These are phyloP conservation scores for Macrophomina tecta DNA, from an alignment of 2,329 filamentous ascomycete genomes.

Conservation along the genomic window DNA sequence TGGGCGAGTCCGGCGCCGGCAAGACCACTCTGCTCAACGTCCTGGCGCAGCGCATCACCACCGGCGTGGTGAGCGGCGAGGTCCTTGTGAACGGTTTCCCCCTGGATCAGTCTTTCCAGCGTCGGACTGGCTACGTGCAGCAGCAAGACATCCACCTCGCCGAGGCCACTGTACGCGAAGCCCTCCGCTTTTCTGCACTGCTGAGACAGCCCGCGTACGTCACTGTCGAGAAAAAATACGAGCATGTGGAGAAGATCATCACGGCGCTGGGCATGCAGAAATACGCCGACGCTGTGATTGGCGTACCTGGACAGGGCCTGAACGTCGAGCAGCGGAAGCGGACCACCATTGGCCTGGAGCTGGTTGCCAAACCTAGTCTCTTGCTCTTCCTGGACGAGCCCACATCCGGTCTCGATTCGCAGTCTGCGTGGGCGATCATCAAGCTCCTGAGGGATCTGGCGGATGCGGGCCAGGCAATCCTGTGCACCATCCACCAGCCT, in stretches of 20 bases:
- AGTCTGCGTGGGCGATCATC: conserved; percentile 67
- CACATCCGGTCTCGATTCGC: conserved; percentile 29
- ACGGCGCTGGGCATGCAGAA: conserved; percentile 71
- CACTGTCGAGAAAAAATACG: conserved; percentile 63
- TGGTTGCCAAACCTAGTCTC: conserved; percentile 70
- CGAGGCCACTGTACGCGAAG: conserved; percentile 45
- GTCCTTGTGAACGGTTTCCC: conserved; percentile 79
- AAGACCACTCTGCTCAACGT: conserved; percentile 47
- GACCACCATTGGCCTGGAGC: conserved; percentile 74
- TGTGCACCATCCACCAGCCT: conserved; percentile 57
- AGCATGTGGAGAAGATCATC: conserved; percentile 69
- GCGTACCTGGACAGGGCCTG: conserved; percentile 65
- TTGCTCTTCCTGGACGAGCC: conserved; percentile 68
- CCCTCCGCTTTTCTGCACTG: conserved; percentile 43
- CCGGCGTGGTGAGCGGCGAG: conserved; percentile 86
- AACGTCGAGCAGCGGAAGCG: conserved; percentile 74
- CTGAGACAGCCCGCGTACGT: conserved; percentile 59
- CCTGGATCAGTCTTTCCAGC: conserved; percentile 82
- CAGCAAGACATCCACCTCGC: conserved; percentile 66
- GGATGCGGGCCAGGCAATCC: conserved; percentile 51
- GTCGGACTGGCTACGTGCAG: conserved; percentile 90
- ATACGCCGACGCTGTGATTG: conserved; percentile 70
- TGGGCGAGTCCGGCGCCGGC: conserved; percentile 47
- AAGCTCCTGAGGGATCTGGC: conserved; percentile 68
- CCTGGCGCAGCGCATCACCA: conserved; percentile 51